A percentile compares a stretch with the other conserved stretches of the same genome.
phyloP scores from a whole-genome alignment of 495 filamentous ascomycete species.

The Delitschia confertaspora region DNA sequence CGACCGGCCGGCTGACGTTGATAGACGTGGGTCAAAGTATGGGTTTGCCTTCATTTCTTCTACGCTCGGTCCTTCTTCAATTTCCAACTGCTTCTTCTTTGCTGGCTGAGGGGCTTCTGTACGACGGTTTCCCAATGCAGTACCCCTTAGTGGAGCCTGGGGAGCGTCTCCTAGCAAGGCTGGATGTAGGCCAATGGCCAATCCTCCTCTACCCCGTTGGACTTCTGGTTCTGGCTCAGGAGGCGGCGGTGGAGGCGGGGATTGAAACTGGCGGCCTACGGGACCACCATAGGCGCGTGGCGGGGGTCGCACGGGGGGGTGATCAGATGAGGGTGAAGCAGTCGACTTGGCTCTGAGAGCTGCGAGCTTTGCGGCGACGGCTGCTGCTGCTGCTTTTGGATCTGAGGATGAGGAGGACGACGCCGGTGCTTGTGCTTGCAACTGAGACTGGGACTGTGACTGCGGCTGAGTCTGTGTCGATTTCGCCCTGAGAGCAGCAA shows the following conservation, averaged over 20 bases:
- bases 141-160: conserved; percentile 48
- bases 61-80: conserved; percentile 51
- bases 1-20: conserved; percentile 45
- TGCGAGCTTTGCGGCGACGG: conserved; percentile 23
- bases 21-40: conserved; percentile 69
- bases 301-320: too few species aligned
- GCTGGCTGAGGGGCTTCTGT: conserved; percentile 43
- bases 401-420: conserved; percentile 31
- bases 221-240: too few species aligned
- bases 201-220: conserved; percentile 58
- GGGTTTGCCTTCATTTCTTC: conserved; percentile 70
- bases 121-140: conserved; percentile 51
- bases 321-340: too few species aligned
- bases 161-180: conserved; percentile 66
- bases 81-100: conserved; percentile 55
- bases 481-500: too few species aligned
- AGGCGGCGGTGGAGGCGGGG: conserved; percentile 36
- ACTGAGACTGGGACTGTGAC: too few species aligned
- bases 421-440: too few species aligned
- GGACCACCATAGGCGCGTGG: too few species aligned
- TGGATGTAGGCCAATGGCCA: conserved; percentile 86
- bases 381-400: conserved; percentile 33
- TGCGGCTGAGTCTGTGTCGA: too few species aligned
- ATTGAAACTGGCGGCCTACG: too few species aligned
- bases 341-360: conserved; percentile 17